phyloP scores from a whole-genome alignment of 2,329 filamentous ascomycete species.

The Epichloe bromicola region DNA sequence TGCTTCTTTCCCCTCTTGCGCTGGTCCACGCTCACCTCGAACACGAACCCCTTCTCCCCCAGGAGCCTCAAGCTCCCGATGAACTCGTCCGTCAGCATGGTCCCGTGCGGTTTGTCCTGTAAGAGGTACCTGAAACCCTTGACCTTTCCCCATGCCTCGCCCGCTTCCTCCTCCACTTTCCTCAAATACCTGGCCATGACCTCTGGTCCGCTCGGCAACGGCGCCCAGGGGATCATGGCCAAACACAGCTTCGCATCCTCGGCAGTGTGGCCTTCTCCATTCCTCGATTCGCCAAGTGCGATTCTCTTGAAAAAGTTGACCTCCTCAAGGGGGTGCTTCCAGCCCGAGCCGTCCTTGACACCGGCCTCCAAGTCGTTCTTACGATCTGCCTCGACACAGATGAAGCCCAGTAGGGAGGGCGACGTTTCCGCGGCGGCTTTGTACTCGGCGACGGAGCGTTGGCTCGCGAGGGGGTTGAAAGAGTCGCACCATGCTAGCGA shows the following conservation, averaged over 20 bases:
- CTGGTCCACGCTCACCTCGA: slow-evolving; percentile 78
- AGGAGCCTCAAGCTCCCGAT: slow-evolving; percentile 53
- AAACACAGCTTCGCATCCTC: slow-evolving; percentile 40
- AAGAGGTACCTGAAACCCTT: slow-evolving; percentile 74
- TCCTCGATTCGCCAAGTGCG: slow-evolving; percentile 42
- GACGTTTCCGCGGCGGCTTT: slow-evolving; percentile 28
- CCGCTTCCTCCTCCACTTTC: slow-evolving; percentile 46
- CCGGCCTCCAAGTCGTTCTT: slow-evolving; percentile 42
- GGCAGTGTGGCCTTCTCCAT: slow-evolving; percentile 42
- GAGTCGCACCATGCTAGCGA: slow-evolving; percentile 58
- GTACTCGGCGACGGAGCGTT: slow-evolving; percentile 55
- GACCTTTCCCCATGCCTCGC: slow-evolving; percentile 52
- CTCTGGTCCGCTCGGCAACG: slow-evolving; percentile 50
- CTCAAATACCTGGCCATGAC: slow-evolving; percentile 53
- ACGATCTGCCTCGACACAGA: slow-evolving; percentile 76
- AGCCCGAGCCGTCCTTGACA: slow-evolving; percentile 39
- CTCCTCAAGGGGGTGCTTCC: slow-evolving; percentile 57
- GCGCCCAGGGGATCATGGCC: slow-evolving; percentile 77
- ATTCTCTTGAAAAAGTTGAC: slow-evolving; percentile 56
- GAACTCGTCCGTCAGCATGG: slow-evolving; percentile 50
- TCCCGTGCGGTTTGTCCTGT: slow-evolving; percentile 59
- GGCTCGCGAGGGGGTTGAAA: slow-evolving; percentile 44
- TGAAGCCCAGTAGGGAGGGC: slow-evolving; percentile 49
- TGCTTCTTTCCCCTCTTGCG: slow-evolving; percentile 63
- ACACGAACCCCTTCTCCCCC: slow-evolving; percentile 47